Evolutionary conservation across 805 yeast species (phyloP).

Genomic region (Ogataea trehalophila): DNA sequence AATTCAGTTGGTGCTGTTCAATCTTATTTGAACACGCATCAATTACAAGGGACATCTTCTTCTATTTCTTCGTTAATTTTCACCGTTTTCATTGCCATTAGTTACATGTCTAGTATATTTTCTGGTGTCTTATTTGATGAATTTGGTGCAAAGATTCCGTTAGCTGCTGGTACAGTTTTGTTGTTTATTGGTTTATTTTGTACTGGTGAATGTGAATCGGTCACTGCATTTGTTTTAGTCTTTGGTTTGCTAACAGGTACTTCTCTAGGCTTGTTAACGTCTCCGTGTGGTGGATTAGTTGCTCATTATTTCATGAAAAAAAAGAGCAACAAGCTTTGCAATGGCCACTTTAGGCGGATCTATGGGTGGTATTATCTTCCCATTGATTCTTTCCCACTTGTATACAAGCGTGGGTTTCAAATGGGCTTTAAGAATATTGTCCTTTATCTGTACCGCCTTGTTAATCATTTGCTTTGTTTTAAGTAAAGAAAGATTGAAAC

Average conservation of each 20-base stretch:
- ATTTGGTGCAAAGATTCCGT: constrained; percentile 42
- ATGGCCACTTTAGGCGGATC: constrained; percentile 51
- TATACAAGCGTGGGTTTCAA: constrained; percentile 48
- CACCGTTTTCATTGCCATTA: constrained; percentile 47
- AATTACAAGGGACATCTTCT: constrained; percentile 40
- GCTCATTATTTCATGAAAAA: constrained; percentile 41
- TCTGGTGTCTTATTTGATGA: constrained; percentile 56
- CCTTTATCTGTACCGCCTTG: constrained; percentile 25
- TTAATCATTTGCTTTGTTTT: constrained; percentile 26
- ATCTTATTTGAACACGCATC: constrained; percentile 53
- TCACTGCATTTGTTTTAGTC: constrained; percentile 38
- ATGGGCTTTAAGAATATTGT: constrained; percentile 55
- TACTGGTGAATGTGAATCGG: constrained; percentile 38
- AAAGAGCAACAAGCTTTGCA: constrained; percentile 34
- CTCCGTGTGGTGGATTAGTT: constrained; percentile 42
- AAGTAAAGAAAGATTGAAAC: constrained; percentile 33
- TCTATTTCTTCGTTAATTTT: constrained; percentile 61
- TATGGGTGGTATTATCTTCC: constrained; percentile 59
- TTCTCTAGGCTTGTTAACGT: constrained; percentile 39
- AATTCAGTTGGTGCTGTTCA: constrained; percentile 62
- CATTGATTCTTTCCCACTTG: constrained; percentile 44
- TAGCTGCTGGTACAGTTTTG: constrained; percentile 38
- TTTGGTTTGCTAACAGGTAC: constrained; percentile 37
- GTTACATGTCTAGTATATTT: constrained; percentile 44
- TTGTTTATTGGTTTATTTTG: constrained; percentile 46